phyloP scores from a whole-genome alignment of 192 early-diverging fungal genomes.

The Mortierella alpina region DNA sequence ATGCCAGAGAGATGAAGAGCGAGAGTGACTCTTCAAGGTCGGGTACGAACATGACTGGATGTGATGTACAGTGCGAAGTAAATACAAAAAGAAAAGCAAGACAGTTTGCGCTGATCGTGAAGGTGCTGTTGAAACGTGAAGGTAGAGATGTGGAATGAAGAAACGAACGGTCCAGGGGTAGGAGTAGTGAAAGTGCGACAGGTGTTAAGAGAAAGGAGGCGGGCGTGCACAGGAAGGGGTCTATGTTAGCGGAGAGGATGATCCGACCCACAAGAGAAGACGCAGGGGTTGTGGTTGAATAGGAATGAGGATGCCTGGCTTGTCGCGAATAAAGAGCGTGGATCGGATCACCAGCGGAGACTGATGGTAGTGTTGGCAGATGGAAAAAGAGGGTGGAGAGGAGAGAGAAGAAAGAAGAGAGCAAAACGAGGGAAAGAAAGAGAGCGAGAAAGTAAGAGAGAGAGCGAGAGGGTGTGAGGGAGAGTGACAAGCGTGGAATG shows the following conservation, averaged over 20 bases:
- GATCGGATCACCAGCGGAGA: no score
- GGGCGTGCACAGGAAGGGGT: no score
- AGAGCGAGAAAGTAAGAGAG: background rate
- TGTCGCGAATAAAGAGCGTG: no score
- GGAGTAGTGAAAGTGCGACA: background rate
- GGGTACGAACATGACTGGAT: slow-evolving; percentile 12
- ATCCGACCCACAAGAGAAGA: no score
- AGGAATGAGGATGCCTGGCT: no score
- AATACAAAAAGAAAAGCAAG: background rate
- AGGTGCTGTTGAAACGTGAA: background rate
- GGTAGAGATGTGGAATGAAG: background rate
- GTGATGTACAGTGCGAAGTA: background rate
- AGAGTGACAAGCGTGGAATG: no score
- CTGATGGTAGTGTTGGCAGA: no score
- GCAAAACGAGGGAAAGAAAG: background rate
- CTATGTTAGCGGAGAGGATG: no score
- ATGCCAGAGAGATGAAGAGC: slow-evolving; percentile 53
- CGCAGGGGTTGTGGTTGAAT: no score
- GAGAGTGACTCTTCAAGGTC: slow-evolving; percentile 21
- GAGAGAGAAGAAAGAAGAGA: background rate
- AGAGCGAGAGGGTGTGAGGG: background rate
- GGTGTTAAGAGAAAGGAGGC: no score
- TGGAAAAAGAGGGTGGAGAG: background rate
- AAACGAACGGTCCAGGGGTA: background rate
- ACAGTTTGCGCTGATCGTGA: background rate